phyloP scores from a whole-genome alignment of 2,329 filamentous ascomycete species.

The Pseudocercospora vitis region DNA sequence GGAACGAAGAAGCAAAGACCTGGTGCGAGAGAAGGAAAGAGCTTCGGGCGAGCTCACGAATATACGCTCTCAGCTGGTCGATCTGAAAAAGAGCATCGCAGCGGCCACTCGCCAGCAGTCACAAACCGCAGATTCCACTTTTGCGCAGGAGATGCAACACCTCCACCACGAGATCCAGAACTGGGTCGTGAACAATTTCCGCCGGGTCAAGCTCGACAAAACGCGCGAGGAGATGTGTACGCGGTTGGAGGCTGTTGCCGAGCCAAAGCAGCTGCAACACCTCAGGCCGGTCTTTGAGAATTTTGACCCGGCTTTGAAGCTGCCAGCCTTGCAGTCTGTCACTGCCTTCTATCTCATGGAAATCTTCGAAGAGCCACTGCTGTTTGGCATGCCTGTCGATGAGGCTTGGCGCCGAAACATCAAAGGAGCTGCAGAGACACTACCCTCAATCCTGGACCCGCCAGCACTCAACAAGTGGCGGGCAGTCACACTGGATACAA shows the following conservation, averaged over 20 bases:
- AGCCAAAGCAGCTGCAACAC: constrained; percentile 25
- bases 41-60: constrained; percentile 23
- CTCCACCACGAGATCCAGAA: constrained; percentile 70
- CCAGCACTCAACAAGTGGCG: constrained; percentile 66
- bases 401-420: constrained; percentile 34
- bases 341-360: constrained; percentile 62
- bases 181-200: constrained; percentile 70
- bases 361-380: constrained; percentile 61
- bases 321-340: constrained; percentile 63
- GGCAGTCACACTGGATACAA: constrained; percentile 60
- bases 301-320: constrained; percentile 56
- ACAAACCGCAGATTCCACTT: constrained; percentile 64
- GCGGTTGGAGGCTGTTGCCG: constrained; percentile 27
- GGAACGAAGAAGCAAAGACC: constrained; percentile 11
- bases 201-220: constrained; percentile 57
- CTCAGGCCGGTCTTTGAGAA: constrained; percentile 50
- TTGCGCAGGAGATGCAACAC: constrained; percentile 60
- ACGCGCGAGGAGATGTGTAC: constrained; percentile 26
- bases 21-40: constrained; percentile 16
- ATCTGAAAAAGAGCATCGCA: constrained; percentile 71
- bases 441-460: constrained; percentile 28
- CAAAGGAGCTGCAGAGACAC: constrained; percentile 25
- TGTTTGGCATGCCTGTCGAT: constrained; percentile 61
- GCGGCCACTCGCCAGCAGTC: constrained; percentile 62
- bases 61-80: constrained; percentile 58